Evolutionary conservation across 257 asterid species (phyloP).

Genomic region (Solanum sejunctum): DNA sequence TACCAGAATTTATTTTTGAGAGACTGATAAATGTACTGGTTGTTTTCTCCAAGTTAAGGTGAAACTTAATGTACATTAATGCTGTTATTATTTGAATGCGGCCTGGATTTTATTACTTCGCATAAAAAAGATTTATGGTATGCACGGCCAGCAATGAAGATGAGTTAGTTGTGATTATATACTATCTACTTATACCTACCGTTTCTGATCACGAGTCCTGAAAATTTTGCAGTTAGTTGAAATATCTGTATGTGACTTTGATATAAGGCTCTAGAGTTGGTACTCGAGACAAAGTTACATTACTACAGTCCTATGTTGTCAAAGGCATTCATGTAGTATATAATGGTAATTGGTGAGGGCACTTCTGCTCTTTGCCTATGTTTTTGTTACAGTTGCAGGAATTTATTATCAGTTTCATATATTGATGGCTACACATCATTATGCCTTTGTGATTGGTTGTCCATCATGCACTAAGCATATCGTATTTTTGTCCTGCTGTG

Average conservation of each 20-base stretch:
- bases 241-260: background rate
- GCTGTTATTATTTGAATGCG: background rate
- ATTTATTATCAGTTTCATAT: background rate
- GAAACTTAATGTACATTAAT: background rate
- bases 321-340: background rate
- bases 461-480: background rate
- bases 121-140: background rate
- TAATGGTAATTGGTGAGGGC: background rate
- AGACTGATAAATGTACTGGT: background rate
- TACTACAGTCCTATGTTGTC: background rate
- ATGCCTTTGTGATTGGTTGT: background rate
- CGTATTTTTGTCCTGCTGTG: background rate
- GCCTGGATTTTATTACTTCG: background rate
- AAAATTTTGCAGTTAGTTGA: background rate
- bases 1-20: background rate
- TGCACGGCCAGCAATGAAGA: background rate
- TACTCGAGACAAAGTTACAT: background rate
- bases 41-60: background rate
- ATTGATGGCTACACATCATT: background rate
- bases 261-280: background rate
- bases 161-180: background rate
- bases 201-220: background rate
- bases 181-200: background rate
- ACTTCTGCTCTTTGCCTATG: background rate
- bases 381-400: background rate